Evolutionary conservation across 352 stramenopile genomes (phyloP), one percentile per base, ranked within the genome.

Genomic region (Globisporangium camurandrum): DNA sequence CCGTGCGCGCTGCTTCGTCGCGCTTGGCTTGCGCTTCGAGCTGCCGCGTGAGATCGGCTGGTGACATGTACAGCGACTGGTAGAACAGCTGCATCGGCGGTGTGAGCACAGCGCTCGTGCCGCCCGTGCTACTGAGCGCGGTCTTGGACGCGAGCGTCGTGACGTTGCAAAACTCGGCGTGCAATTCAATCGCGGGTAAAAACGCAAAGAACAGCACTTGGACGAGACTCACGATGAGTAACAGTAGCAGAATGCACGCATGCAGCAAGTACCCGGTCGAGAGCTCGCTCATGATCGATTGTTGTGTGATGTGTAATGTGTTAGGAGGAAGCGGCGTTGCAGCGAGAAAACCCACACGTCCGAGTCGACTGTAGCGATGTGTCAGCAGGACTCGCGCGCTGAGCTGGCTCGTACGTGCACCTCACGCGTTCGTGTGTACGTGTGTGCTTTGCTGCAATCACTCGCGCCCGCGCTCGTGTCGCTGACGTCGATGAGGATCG

Each of bases 201-300:
- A 88, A 60, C 46, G 73, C 55, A 57, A 91, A 91, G 71, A 91
- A 88, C 7, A 59, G 44, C 14, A 91, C 51, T 64, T 91, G 80
- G 52, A 86, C 36, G 17, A 91, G 67, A 39, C 61, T 87, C 61
- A 71, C 54, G 52, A 88, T 88, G 12, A 91, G 64, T 46, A 86
- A 59, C 53, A 91, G 61, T 46, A 91, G 69, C 23, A 88, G 59
- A 49, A 91, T 67, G 55, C 80, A 88, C 27, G 67, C 64, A 53
- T 69, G 73, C 54, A 91, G 66, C 36, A 88, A 52, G 66, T 76
- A 88, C 40, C 75, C 59, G 38, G 70, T 40, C 54, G 39, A 37
- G 33, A 42, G 52, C 51, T 61, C 47, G 46, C 33, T 20, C 43
- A 57, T 52, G 6, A n/a, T n/a, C n/a, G n/a, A n/a, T n/a, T n/a